Conservation (phyloP, 805 yeast genomes). For the Teunomyces aglyptinius region DNA sequence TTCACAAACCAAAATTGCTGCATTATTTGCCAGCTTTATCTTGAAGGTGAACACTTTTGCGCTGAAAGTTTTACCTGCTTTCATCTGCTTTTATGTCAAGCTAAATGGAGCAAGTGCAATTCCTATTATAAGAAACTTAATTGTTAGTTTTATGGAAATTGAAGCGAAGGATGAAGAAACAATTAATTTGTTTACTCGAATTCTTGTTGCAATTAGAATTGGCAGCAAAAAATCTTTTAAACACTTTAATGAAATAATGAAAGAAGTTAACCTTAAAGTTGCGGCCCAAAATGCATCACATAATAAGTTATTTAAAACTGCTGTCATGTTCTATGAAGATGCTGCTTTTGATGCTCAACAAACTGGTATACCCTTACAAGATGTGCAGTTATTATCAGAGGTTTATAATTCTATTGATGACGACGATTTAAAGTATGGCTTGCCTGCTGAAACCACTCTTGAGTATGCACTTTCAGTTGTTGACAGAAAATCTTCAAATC, state of each 20-base stretch:
- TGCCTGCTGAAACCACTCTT: constrained; percentile 58
- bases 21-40: constrained; percentile 32
- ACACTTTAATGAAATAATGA: constrained; percentile 27
- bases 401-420: constrained; percentile 59
- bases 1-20: constrained; percentile 23
- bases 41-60: constrained; percentile 23
- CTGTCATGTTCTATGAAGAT: constrained; percentile 52
- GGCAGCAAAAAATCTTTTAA: constrained; percentile 32
- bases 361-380: constrained; percentile 12
- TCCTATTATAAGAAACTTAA: constrained; percentile 7
- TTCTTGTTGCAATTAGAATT: constrained; percentile 35
- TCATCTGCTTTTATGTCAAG: constrained; percentile 23
- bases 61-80: constrained; percentile 21
- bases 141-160: constrained; percentile 11
- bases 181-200: constrained; percentile 18
- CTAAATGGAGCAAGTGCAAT: constrained; percentile 12
- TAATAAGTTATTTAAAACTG: constrained; percentile 37
- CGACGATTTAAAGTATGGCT: constrained; percentile 61
- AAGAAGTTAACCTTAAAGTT: constrained; percentile 23
- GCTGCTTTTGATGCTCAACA: constrained; percentile 4
- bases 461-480: constrained; percentile 48
- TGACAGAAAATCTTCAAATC: constrained; percentile 31
- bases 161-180: constrained; percentile 5
- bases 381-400: constrained; percentile 5
- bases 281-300: constrained; percentile 32